Evolutionary conservation across 768 basidiomycete genomes (phyloP), one percentile per base, ranked within the genome.

Genomic region (Tricholoma furcatifolium): DNA sequence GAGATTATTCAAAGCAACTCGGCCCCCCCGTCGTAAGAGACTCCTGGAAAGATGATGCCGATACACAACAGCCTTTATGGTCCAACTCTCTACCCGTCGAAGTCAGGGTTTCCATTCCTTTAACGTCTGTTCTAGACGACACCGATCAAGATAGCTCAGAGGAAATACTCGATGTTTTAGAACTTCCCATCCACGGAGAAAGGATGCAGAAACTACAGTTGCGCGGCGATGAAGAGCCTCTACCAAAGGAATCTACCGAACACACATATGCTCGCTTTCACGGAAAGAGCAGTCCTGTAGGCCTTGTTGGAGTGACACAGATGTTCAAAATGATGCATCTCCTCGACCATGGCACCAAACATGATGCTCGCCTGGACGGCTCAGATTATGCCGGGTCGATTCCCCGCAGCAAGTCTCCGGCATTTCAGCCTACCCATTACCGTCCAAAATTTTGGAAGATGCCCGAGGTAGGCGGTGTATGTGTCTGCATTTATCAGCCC

Each of bases 21-120:
- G 87, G 87, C 0, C 81, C 83, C 6, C 78, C 78, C 1, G 68
- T 89, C 8, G 32, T 80, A 42, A 80, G 85, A 34, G 85, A 77
- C 57, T 86, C 85, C 4, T 89, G 87, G 87, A 87, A 71, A 59
- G 54, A 63, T 30, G 34, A 54, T 30, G 31, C 18, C 31, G 30
- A 14, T 21, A 18, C 31, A 8, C 48, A 43, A 31, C 44, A 51
- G 9, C 50, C 49, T 41, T 50, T 40, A 8, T 50, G 49, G 54
- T 20, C 36, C 27, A 35, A 23, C 21, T n/a, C 50, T n/a, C 14
- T 21, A 30, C 12, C 44, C 30, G 12, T 39, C 14, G 45, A 43
- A 30, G 47, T 15, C 44, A 55, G 42, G 27, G 15, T 14, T 9
- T 15, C 40, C n/a, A 40, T 20, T 17, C 21, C 42, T 12, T 2